Base-by-base conservation (phyloP, 768 basidiomycete genomes). In the Suillus clintonianus region DNA sequence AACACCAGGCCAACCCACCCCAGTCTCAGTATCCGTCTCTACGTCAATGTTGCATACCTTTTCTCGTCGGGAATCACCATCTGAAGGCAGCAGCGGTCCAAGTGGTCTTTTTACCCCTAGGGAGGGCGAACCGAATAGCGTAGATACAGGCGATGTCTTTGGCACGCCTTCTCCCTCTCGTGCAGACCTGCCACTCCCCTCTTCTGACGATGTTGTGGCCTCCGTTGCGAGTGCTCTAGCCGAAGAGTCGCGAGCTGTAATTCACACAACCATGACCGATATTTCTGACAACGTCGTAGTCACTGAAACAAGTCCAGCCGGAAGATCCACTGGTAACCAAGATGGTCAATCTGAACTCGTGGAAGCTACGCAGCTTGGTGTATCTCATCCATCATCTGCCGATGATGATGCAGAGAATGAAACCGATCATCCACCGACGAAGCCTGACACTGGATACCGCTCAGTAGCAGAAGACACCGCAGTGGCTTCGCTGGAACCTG, bases 61-160 rank as follows among this genome's bases (percentile, higher is more conserved):
- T 22, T 67, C 67, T 42, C 62, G 62, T 39, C 32, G 59, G 14
- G 55, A 15, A 37, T 62, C 62, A 17, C 41, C 41, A 13, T 62
- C 59, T 14, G 61, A 57, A 32, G 37, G 53, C 30, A 62, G 39
- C 30, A 59, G 36, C 15, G 36, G 63, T 32, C 56, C 64, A 13
- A 78, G 77, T 58, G 75, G 79, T 17, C 70, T 82, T 65, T 82
- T 82, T 68, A 80, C 79, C 0, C 79, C 81, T 37, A 60, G 67
- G 32, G 71, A 67, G 48, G 60, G 60, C 19, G 60, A 61, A 11
- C 10, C 43, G 32, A 56, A 14, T 58, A n/a, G 53, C 22, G 59
- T 32, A 36, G 34, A 27, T 27, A 30, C 36, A n/a, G 39, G 60
- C 22, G 60, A 56, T 39, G 39, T 27, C 6, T 27, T 57, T 55